Percentiles rank a stretch among this genome's conserved stretches.
These are phyloP conservation scores for Plectosphaerella sp. DNA, from an alignment of 2,329 filamentous ascomycete genomes.

Conservation along the genomic window DNA sequence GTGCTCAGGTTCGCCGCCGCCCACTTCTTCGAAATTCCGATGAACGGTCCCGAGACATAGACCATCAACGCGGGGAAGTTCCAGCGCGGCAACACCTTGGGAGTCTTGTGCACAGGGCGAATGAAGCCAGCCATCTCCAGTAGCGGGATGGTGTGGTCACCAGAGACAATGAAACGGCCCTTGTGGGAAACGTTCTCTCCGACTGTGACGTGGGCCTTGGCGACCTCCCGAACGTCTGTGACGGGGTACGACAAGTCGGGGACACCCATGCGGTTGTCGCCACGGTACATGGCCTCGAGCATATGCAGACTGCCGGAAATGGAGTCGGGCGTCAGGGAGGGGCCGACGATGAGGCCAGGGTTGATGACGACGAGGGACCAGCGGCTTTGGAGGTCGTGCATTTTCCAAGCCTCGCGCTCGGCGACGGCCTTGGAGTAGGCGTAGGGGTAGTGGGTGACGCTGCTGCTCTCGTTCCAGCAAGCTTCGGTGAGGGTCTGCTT, in stretches of 20 bases:
- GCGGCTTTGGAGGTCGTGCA: slow-evolving; percentile 7
- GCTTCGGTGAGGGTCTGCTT: slow-evolving; percentile 1
- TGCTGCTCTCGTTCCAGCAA: slow-evolving; percentile 1
- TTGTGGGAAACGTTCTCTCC: slow-evolving; percentile 5
- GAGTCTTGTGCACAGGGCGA: slow-evolving; percentile 4
- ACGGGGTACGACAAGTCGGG: slow-evolving; percentile 17
- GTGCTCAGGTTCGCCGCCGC: slow-evolving; percentile 14
- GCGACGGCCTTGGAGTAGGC: slow-evolving; percentile 10
- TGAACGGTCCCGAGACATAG: slow-evolving; percentile 10
- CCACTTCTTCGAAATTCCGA: slow-evolving; percentile 15
- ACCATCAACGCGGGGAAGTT: slow-evolving; percentile 14
- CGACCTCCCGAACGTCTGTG: slow-evolving; percentile 18
- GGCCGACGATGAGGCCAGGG: slow-evolving; percentile 11
- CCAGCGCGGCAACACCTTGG: slow-evolving; percentile 10
- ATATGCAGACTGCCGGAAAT: slow-evolving; percentile 20
- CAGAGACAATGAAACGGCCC: slow-evolving; percentile 8
- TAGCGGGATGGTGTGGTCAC: slow-evolving; percentile 3
- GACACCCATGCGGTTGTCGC: slow-evolving; percentile 17
- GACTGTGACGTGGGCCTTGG: slow-evolving; percentile 11
- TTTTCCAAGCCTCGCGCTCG: slow-evolving; percentile 13
- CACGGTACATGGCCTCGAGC: slow-evolving; percentile 18
- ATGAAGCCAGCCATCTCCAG: slow-evolving; percentile 8
- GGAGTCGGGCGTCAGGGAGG: slow-evolving; percentile 10
- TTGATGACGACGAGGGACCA: slow-evolving; percentile 10
- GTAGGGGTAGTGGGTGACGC: slow-evolving; percentile 1